Evolutionary conservation across 2,329 filamentous ascomycete species (phyloP).

Genomic region (Alternaria rosae): DNA sequence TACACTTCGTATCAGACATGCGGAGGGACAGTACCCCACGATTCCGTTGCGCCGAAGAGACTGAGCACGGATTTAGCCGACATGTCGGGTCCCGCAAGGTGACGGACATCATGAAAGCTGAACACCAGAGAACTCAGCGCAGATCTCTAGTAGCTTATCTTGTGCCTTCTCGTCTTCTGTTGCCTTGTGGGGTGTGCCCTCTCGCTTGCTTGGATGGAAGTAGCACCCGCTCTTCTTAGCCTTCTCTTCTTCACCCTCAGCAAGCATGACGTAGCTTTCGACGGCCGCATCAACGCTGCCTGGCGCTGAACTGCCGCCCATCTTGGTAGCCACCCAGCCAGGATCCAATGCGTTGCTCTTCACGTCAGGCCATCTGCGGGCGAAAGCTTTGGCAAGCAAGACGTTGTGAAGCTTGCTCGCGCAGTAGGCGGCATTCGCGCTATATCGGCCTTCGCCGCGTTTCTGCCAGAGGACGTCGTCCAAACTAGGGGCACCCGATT

Average conservation of each 20-base stretch:
- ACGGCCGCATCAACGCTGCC: slow-evolving; percentile 58
- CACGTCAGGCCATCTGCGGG: slow-evolving; percentile 55
- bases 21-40: background rate
- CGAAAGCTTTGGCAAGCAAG: slow-evolving; percentile 64
- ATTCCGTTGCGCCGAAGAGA: background rate
- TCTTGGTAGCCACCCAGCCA: slow-evolving; percentile 64
- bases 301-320: slow-evolving; percentile 59
- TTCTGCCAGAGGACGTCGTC: slow-evolving; percentile 52
- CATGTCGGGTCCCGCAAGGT: too few relatives aligned
- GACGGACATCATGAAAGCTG: slow-evolving; percentile 32
- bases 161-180: slow-evolving; percentile 52
- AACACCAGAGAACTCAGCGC: slow-evolving; percentile 47
- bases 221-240: slow-evolving; percentile 50
- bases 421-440: slow-evolving; percentile 55
- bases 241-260: slow-evolving; percentile 49
- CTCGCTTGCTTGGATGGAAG: slow-evolving; percentile 44
- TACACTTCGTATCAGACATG: background rate
- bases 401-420: slow-evolving; percentile 66
- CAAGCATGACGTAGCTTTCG: slow-evolving; percentile 59
- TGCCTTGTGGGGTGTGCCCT: slow-evolving; percentile 37
- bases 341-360: slow-evolving; percentile 60
- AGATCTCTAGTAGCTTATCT: slow-evolving; percentile 54
- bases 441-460: slow-evolving; percentile 45
- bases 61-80: background rate
- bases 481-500: slow-evolving; percentile 55